phyloP scores from a whole-genome alignment of 164 flowering plant genomes.

The Berberis thunbergii region DNA sequence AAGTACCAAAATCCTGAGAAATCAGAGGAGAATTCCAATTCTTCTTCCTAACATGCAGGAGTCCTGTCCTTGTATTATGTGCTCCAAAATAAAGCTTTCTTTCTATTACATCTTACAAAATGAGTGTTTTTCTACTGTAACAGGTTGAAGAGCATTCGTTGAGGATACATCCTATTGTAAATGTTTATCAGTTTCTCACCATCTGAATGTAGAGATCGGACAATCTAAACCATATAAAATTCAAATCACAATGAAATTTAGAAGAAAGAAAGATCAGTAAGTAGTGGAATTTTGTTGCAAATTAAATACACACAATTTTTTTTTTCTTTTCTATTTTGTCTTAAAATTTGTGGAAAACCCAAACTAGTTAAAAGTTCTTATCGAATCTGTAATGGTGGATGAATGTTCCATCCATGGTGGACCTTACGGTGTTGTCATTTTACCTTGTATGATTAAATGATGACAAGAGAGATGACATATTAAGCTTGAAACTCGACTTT shows the following conservation, averaged over 20 bases:
- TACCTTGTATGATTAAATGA: too few species aligned
- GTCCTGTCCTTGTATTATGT: not conserved
- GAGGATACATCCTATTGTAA: not conserved
- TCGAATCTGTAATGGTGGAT: too few species aligned
- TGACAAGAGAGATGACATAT: too few species aligned
- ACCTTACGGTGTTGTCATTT: too few species aligned
- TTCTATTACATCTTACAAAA: too few species aligned
- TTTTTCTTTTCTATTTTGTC: too few species aligned
- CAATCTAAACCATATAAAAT: not conserved
- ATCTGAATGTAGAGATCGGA: not conserved
- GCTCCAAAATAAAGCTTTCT: not conserved
- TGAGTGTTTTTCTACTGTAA: not conserved
- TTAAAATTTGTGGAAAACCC: too few species aligned
- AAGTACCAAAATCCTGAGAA: constrained; percentile 10
- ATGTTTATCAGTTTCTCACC: not conserved
- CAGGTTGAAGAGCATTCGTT: not conserved
- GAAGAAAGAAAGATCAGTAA: not conserved
- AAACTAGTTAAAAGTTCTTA: too few species aligned
- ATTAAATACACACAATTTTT: too few species aligned
- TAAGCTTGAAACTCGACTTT: too few species aligned
- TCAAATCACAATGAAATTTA: not conserved
- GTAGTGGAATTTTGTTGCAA: not conserved
- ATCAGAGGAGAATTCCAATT: not conserved
- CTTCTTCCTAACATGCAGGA: not conserved
- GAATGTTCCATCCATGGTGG: too few species aligned